Evolutionary conservation across 352 stramenopile species (phyloP), one percentile per base, ranked within the genome.

Genomic region (Phytopythium chamaehyphon): DNA sequence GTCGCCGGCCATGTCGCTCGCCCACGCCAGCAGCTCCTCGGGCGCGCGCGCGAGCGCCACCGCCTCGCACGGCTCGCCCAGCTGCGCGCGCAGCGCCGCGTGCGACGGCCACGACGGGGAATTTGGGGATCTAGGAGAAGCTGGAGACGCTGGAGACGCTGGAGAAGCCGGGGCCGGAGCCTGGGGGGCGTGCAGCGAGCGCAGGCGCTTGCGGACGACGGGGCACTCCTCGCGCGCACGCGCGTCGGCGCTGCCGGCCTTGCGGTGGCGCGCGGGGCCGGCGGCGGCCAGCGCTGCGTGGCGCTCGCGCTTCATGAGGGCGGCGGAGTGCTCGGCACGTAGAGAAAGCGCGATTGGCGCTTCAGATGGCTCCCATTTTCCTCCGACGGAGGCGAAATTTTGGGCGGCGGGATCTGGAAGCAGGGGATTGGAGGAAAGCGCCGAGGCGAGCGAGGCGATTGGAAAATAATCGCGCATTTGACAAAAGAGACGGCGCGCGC

Each of bases 1-100:
- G 45, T 88, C 77, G 6, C 68, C 67, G 1, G 67, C 71, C 74
- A 86, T 86, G 42, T 86, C 74, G 11, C 76, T 67, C 2, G 69
- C 67, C 23, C 83, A 62, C 16, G 59, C 62, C 28, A 75, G 53
- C 4, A 67, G 70, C 46, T 88, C 76, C 6, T 65, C 55, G 8
- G 64, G 58, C 7, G 71, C 57, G 12, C 65, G 56, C 18, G 83
- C 70, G 21, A 86, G 71, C 39, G 62, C 38, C 19, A 64, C 63
- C 35, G 57, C 69, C 52, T 57, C 58, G 47, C 69, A 73, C 47
- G 64, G 69, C 19, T 73, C 63, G 5, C 43, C 64, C 14, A 71
- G 64, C 39, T 71, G 63, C 57, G 22, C 26, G 26, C 22, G 14
- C 21, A 53, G 33, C 1, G 16, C 11, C 46, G 46, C 26, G 3